These are phyloP conservation scores for Rhynchospora breviuscula DNA, from an alignment of 176 grass and related monocot genomes.

Conservation along the genomic window DNA sequence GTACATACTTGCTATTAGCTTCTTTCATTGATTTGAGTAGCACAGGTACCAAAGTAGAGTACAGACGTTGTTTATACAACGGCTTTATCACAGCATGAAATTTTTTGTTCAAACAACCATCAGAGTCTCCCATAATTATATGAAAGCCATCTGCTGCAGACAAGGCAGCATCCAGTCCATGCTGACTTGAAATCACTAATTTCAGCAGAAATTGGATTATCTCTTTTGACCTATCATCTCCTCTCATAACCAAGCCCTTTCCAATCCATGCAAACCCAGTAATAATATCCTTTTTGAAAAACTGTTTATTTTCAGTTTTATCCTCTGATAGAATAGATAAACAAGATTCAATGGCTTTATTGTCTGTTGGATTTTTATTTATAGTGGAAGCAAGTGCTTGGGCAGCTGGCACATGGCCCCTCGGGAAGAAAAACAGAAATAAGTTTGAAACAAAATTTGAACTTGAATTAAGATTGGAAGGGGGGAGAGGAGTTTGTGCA, in stretches of 20 bases:
- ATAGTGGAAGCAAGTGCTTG: constrained; percentile 83
- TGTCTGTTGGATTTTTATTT: constrained; percentile 59
- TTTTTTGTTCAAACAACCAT: constrained; percentile 81
- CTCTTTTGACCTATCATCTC: constrained; percentile 86
- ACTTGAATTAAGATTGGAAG: constrained; percentile 27
- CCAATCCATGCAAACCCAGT: constrained; percentile 74
- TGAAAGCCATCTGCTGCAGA: constrained; percentile 75
- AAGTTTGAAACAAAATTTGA: constrained; percentile 45
- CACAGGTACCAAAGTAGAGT: constrained; percentile 69
- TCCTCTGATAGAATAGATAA: constrained; percentile 18
- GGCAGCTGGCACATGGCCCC: constrained; percentile 65
- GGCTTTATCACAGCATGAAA: constrained; percentile 85
- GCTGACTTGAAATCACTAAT: constrained; percentile 42
- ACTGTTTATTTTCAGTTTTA: constrained; percentile 16
- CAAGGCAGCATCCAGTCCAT: constrained; percentile 27
- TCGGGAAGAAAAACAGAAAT: constrained; percentile 53
- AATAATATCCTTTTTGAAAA: constrained; percentile 37
- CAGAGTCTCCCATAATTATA: constrained; percentile 87
- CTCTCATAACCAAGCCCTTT: constrained; percentile 95
- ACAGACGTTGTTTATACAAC: constrained; percentile 97
- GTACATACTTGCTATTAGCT: constrained; percentile 18
- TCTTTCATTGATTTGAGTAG: constrained; percentile 77
- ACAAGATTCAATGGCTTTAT: constrained; percentile 29
- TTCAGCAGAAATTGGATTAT: constrained; percentile 77
- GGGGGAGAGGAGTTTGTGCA: constrained; percentile 54